Percentiles rank a stretch among this genome's conserved stretches.
Conservation (phyloP, 225 moss, liverwort and hornwort genomes). For the Polytrichum commune region DNA sequence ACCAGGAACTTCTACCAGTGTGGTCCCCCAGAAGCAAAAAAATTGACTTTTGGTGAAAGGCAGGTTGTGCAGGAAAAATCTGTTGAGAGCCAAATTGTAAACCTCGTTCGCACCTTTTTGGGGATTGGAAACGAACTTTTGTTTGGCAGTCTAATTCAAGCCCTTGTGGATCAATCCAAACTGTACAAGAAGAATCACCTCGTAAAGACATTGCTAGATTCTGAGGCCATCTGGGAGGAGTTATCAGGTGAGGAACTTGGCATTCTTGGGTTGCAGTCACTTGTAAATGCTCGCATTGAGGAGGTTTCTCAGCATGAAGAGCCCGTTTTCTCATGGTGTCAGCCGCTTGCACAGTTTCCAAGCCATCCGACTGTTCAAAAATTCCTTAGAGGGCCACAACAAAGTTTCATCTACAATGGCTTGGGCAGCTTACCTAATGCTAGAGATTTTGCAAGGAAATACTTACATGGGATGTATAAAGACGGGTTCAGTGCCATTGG, state of each 20-base stretch:
- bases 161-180: conserved; percentile 7
- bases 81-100: conserved; percentile 6
- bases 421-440: conserved; percentile 1
- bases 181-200: conserved; percentile 7
- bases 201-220: conserved; percentile 13
- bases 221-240: conserved; percentile 13
- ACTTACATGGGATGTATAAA: conserved; percentile 15
- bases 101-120: conserved; percentile 7
- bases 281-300: conserved; percentile 15
- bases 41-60: background rate
- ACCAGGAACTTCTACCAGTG: conserved; percentile 8
- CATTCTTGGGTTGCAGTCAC: background rate
- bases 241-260: conserved; percentile 3
- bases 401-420: conserved; percentile 14
- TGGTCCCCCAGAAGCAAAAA: background rate
- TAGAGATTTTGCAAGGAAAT: conserved; percentile 9
- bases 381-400: conserved; percentile 22
- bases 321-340: conserved; percentile 30
- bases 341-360: conserved; percentile 21
- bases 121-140: conserved; percentile 15
- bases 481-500: conserved; percentile 22
- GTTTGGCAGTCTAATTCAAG: conserved; percentile 13
- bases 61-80: background rate
- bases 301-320: background rate
- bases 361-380: conserved; percentile 17